phyloP scores from a whole-genome alignment of 2,329 filamentous ascomycete species.

The Clarireedia hainanense region DNA sequence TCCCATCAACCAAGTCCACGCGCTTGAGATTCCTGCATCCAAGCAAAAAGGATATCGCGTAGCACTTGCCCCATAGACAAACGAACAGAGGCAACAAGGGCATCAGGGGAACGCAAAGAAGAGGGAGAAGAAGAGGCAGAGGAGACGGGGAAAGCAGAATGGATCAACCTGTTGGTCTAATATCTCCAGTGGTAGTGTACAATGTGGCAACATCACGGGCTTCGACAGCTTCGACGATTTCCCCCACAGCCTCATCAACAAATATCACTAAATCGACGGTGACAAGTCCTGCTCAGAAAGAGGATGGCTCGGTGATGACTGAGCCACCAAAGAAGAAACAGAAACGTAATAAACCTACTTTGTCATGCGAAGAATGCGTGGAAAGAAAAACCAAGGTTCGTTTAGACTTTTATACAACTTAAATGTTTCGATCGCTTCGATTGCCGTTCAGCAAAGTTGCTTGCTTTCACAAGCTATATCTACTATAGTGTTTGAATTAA shows the following conservation, averaged over 20 bases:
- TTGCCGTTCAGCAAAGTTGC: neutral
- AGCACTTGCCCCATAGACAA: neutral
- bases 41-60: neutral
- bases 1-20: slow-evolving; percentile 24
- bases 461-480: neutral
- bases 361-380: slow-evolving; percentile 73
- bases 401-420: neutral
- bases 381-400: slow-evolving; percentile 72
- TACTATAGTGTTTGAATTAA: neutral
- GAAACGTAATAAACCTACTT: slow-evolving; percentile 75
- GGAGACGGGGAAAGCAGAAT: slow-evolving; percentile 2
- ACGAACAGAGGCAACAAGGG: neutral
- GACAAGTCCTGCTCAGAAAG: slow-evolving; percentile 11
- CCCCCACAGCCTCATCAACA: slow-evolving; percentile 17
- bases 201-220: slow-evolving; percentile 9
- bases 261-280: slow-evolving; percentile 10
- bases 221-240: slow-evolving; percentile 4
- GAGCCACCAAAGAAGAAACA: slow-evolving; percentile 52
- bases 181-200: slow-evolving; percentile 13
- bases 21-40: neutral
- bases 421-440: neutral
- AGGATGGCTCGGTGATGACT: slow-evolving; percentile 6
- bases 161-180: slow-evolving; percentile 10
- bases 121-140: neutral
- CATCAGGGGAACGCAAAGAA: neutral